A percentile compares a stretch with the other conserved stretches of the same genome.
phyloP scores from a whole-genome alignment of 345 rosid species.

The Barbarea vulgaris region DNA sequence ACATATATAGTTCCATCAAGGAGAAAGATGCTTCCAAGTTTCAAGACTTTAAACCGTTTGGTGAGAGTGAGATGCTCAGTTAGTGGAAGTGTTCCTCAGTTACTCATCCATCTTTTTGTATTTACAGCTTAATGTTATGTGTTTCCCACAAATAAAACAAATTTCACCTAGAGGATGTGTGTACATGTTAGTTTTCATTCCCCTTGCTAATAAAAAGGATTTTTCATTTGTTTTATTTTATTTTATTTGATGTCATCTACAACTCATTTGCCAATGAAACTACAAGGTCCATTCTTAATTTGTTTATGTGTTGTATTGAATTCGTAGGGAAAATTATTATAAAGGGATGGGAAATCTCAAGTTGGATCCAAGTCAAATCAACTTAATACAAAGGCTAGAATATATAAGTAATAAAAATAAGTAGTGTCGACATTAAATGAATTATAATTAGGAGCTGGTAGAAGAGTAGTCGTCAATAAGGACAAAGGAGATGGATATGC shows the following conservation, averaged over 20 bases:
- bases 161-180: not conserved
- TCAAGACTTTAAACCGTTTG: conserved; percentile 16
- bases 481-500: conserved; percentile 42
- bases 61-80: not conserved
- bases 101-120: not conserved
- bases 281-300: not conserved
- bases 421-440: conserved; percentile 12
- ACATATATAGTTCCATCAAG: conserved; percentile 27
- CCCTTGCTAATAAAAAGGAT: not conserved
- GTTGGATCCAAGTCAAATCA: conserved; percentile 37
- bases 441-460: conserved; percentile 36
- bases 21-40: conserved; percentile 33
- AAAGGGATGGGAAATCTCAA: conserved; percentile 13
- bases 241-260: too few relatives aligned
- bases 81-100: not conserved
- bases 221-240: not conserved
- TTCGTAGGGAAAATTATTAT: not conserved
- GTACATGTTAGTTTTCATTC: too few relatives aligned
- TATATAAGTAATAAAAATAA: not conserved
- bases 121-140: not conserved
- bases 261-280: not conserved
- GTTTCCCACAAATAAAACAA: not conserved
- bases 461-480: conserved; percentile 20
- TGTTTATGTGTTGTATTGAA: not conserved
- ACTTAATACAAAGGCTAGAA: not conserved